phyloP scores from a whole-genome alignment of 257 asterid species.

The Gynochthodes officinalis region DNA sequence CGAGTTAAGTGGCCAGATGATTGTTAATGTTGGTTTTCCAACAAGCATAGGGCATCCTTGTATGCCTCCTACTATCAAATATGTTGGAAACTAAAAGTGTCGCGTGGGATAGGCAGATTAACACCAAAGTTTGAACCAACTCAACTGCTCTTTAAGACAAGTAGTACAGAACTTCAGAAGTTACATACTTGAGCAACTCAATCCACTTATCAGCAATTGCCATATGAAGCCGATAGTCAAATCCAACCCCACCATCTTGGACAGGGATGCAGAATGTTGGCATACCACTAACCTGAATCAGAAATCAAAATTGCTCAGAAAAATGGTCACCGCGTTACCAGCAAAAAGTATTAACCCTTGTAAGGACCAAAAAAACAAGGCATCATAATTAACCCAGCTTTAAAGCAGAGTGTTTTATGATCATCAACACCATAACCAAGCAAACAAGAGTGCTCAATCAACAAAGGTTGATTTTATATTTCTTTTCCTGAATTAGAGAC shows the following conservation, averaged over 20 bases:
- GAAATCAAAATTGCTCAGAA: conserved; percentile 13
- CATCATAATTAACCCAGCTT: background rate
- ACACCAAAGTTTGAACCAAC: background rate
- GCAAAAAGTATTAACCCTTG: background rate
- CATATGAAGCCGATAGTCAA: conserved; percentile 98
- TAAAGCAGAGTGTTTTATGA: background rate
- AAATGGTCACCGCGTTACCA: conserved; percentile 11
- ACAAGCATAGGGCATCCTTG: background rate
- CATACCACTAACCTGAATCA: conserved; percentile 96
- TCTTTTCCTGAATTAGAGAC: background rate
- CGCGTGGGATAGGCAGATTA: background rate
- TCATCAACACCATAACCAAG: conserved; percentile 2
- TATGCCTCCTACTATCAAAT: background rate
- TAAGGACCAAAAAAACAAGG: background rate
- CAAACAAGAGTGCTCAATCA: background rate
- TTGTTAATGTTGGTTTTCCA: conserved; percentile 4
- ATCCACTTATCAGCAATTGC: conserved; percentile 99
- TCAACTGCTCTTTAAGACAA: conserved; percentile 14
- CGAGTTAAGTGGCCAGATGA: background rate
- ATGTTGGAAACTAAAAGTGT: background rate
- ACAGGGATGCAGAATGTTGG: conserved; percentile 86
- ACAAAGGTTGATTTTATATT: background rate
- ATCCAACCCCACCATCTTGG: conserved; percentile 95
- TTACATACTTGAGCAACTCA: conserved; percentile 76
- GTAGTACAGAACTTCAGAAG: conserved; percentile 25